Conservation (phyloP, 139 green algal species). For the Pedinophyceae sp. region DNA sequence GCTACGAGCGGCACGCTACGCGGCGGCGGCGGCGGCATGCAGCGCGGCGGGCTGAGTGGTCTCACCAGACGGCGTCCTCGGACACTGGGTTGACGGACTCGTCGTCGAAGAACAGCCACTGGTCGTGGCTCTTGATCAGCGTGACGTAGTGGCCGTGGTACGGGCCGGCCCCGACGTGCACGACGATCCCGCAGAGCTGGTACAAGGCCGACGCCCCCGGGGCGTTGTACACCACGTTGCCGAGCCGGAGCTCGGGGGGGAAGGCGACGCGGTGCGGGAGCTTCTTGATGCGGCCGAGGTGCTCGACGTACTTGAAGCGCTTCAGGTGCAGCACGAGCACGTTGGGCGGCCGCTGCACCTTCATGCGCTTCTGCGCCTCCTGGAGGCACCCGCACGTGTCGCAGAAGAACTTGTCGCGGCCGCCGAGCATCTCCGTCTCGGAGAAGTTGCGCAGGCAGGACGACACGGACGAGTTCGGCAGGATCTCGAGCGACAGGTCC, state of each 20-base stretch:
- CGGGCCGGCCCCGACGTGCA: slow-evolving; percentile 83
- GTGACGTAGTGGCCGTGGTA: slow-evolving; percentile 96
- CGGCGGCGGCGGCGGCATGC: no score
- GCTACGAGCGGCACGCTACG: no score
- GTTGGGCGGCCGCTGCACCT: slow-evolving; percentile 52
- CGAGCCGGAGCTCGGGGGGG: slow-evolving; percentile 85
- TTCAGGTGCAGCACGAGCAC: slow-evolving; percentile 91
- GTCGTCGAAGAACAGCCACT: slow-evolving; percentile 87
- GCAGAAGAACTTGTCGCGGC: slow-evolving; percentile 93
- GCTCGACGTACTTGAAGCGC: slow-evolving; percentile 87
- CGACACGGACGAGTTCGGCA: slow-evolving; percentile 74
- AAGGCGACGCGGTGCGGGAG: slow-evolving; percentile 95
- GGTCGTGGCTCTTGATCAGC: slow-evolving; percentile 64
- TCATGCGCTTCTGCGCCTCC: slow-evolving; percentile 85
- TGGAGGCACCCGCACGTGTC: slow-evolving; percentile 73
- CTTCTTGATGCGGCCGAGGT: slow-evolving; percentile 52
- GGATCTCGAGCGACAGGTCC: slow-evolving; percentile 88
- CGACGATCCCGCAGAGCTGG: slow-evolving; percentile 78
- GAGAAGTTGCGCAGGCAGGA: slow-evolving; percentile 79
- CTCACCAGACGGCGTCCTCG: slow-evolving; percentile 48
- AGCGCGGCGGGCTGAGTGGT: no score
- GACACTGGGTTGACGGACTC: slow-evolving; percentile 64
- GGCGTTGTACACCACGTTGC: slow-evolving; percentile 57
- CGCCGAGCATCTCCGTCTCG: slow-evolving; percentile 60
- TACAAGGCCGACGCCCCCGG: slow-evolving; percentile 46